Evolutionary conservation across 2,329 filamentous ascomycete species (phyloP).

Genomic region (Polytolypa hystricis): DNA sequence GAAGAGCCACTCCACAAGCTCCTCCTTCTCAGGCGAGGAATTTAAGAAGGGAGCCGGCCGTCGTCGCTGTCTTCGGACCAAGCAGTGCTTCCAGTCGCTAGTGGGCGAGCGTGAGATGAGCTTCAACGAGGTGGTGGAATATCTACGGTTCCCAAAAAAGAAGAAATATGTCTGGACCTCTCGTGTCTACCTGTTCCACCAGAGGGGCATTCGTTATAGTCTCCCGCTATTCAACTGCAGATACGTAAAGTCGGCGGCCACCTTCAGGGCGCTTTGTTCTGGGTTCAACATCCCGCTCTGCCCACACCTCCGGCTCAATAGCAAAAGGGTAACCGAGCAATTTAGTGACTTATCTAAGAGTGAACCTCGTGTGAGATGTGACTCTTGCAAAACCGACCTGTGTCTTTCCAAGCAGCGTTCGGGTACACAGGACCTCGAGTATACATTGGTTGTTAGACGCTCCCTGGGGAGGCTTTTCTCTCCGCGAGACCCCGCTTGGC

Average conservation of each 20-base stretch:
- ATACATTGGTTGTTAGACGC: too few species aligned
- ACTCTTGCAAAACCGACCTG: slow-evolving; percentile 1
- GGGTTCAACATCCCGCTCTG: background rate
- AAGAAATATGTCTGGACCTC: too few species aligned
- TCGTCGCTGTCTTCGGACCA: slow-evolving; percentile 1
- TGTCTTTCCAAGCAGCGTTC: background rate
- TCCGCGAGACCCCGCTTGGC: too few species aligned
- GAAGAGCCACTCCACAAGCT: background rate
- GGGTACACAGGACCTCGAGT: too few species aligned
- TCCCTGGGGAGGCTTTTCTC: too few species aligned
- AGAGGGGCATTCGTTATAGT: too few species aligned
- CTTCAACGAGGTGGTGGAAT: slow-evolving; percentile 1
- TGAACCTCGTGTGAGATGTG: background rate
- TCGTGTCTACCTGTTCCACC: too few species aligned
- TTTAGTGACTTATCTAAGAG: background rate
- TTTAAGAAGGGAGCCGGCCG: background rate
- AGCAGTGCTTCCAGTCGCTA: background rate
- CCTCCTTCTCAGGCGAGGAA: background rate
- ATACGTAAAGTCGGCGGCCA: background rate
- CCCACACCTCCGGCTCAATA: slow-evolving; percentile 1
- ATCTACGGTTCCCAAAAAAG: too few species aligned
- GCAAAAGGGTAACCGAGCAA: background rate
- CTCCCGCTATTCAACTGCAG: background rate
- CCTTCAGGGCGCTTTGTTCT: background rate
- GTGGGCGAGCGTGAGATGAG: background rate